Conservation (phyloP, 2,329 filamentous ascomycete species). For the Ophiostoma fasciatum region DNA sequence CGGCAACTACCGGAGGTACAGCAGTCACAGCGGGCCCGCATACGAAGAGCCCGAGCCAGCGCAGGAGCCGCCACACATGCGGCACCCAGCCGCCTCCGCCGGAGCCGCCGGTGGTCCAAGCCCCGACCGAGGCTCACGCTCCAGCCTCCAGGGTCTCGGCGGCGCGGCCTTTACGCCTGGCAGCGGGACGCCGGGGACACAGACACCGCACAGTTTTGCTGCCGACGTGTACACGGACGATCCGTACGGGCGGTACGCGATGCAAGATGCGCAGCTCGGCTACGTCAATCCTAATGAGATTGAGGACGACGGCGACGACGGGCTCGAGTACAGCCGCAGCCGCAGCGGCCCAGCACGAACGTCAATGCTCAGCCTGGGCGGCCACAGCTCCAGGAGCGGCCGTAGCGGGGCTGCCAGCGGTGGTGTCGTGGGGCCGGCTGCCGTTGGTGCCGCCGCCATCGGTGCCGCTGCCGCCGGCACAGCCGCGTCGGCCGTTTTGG, state of each 20-base stretch:
- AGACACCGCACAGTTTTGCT: slow-evolving; percentile 27
- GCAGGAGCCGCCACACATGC: slow-evolving; percentile 8
- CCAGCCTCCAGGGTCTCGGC: slow-evolving; percentile 26
- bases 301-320: slow-evolving; percentile 78
- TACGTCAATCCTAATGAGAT: slow-evolving; percentile 67
- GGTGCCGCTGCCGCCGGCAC: slow-evolving; percentile 14
- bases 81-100: slow-evolving; percentile 7
- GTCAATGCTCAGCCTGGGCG: slow-evolving; percentile 44
- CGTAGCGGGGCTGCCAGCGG: slow-evolving; percentile 10
- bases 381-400: slow-evolving; percentile 26
- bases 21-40: too few relatives aligned
- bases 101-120: slow-evolving; percentile 7
- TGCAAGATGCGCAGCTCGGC: slow-evolving; percentile 34
- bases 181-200: slow-evolving; percentile 19
- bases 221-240: slow-evolving; percentile 42
- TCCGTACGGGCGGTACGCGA: slow-evolving; percentile 48
- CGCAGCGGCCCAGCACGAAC: slow-evolving; percentile 31
- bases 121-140: slow-evolving; percentile 26
- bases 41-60: slow-evolving; percentile 10
- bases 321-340: slow-evolving; percentile 40
- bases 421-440: slow-evolving; percentile 11
- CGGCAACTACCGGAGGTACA: slow-evolving; percentile 2
- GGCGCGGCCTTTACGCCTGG: slow-evolving; percentile 20
- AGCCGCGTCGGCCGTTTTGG: slow-evolving; percentile 16
- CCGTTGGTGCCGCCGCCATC: slow-evolving; percentile 17